phyloP scores from a whole-genome alignment of 2,329 filamentous ascomycete species.

The Phialocephala sp. region DNA sequence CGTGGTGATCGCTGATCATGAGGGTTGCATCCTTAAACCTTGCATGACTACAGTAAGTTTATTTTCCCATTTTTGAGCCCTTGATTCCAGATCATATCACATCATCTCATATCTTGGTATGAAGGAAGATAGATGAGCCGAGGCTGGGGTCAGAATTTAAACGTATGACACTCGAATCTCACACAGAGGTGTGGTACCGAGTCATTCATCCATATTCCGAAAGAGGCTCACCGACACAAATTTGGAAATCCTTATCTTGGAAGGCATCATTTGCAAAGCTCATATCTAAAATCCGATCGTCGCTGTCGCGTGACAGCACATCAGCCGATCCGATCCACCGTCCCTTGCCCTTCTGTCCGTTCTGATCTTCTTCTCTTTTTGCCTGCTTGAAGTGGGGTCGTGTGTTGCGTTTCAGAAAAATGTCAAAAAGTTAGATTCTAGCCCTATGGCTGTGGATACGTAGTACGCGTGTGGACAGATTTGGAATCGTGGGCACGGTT shows the following conservation, averaged over 20 bases:
- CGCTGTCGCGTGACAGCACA: background rate
- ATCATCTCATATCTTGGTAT: no score
- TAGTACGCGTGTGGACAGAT: background rate
- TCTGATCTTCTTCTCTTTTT: background rate
- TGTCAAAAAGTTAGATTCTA: background rate
- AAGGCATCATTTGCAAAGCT: background rate
- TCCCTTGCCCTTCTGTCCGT: background rate
- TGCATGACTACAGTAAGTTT: no score
- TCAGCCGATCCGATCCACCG: background rate
- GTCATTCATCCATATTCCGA: background rate
- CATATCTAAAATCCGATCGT: background rate
- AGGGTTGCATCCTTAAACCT: background rate
- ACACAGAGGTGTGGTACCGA: background rate
- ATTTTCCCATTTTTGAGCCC: no score
- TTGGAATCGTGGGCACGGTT: background rate
- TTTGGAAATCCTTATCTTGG: background rate
- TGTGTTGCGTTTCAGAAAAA: background rate
- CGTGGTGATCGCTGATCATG: background rate
- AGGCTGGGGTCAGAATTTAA: background rate
- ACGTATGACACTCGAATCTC: background rate
- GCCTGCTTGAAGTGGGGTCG: background rate
- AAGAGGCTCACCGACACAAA: background rate
- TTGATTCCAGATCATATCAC: no score
- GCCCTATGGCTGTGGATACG: background rate
- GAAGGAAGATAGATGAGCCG: slow-evolving; percentile 6